These are phyloP conservation scores for Stagonosporopsis chrysanthemi DNA, from an alignment of 2,329 filamentous ascomycete genomes.

Conservation along the genomic window DNA sequence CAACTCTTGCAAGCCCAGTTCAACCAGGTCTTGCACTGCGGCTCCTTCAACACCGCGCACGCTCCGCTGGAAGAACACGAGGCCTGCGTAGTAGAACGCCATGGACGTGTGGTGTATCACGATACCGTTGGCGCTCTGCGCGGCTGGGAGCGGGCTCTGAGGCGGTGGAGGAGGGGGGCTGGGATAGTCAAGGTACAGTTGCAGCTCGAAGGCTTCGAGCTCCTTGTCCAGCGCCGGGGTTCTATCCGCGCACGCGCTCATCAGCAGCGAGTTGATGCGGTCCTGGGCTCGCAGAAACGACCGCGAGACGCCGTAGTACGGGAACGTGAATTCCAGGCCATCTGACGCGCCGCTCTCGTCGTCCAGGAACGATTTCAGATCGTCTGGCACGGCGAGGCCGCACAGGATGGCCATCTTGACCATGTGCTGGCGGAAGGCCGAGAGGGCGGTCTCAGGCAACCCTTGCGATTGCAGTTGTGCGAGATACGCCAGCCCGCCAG, in stretches of 20 bases:
- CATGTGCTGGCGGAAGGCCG: constrained; percentile 21
- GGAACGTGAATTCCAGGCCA: constrained; percentile 19
- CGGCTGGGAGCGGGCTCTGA: not conserved
- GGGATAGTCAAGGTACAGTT: constrained; percentile 23
- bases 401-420: constrained; percentile 24
- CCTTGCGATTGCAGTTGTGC: constrained; percentile 18
- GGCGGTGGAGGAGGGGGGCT: not conserved
- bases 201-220: constrained; percentile 21
- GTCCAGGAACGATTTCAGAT: constrained; percentile 15
- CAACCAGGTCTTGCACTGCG: constrained; percentile 18
- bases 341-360: constrained; percentile 18
- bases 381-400: constrained; percentile 7
- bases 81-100: constrained; percentile 21
- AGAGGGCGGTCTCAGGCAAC: constrained; percentile 7
- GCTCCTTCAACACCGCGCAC: constrained; percentile 6
- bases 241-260: not conserved
- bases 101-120: constrained; percentile 20
- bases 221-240: constrained; percentile 10
- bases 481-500: constrained; percentile 19
- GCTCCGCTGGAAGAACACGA: constrained; percentile 21
- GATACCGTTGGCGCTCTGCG: not conserved
- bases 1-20: constrained; percentile 16
- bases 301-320: constrained; percentile 19
- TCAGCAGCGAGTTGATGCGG: constrained; percentile 7
- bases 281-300: constrained; percentile 18